Conservation (phyloP, 495 filamentous ascomycete genomes). For the Daldinia bambusicola region DNA sequence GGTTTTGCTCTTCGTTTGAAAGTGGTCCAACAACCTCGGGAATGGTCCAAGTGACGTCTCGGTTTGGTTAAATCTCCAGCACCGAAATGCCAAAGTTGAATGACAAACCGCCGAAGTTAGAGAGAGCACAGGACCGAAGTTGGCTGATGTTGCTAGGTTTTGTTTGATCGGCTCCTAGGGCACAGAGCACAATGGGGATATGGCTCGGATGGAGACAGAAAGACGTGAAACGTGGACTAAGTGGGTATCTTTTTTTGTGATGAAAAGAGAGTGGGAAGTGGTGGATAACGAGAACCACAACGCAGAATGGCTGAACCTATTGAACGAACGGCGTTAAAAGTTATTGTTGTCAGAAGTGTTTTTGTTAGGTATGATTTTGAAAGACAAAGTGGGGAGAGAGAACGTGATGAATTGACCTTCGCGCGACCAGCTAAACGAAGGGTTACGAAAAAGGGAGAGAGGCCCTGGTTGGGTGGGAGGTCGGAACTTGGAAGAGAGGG, state of each 20-base stretch:
- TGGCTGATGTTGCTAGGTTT: slow-evolving; percentile 32
- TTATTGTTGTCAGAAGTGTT: background rate
- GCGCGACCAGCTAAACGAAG: slow-evolving; percentile 15
- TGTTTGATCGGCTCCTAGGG: slow-evolving; percentile 42
- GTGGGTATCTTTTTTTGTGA: slow-evolving; percentile 22
- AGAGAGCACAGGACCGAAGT: slow-evolving; percentile 21
- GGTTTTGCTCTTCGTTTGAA: background rate
- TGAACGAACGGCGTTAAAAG: slow-evolving; percentile 21
- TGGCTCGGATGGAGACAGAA: slow-evolving; percentile 32
- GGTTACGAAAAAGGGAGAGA: slow-evolving; percentile 22
- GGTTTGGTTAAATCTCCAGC: slow-evolving; percentile 24
- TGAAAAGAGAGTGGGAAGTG: slow-evolving; percentile 8
- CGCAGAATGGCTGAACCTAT: slow-evolving; percentile 5
- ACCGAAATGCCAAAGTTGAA: slow-evolving; percentile 11
- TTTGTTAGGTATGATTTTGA: slow-evolving; percentile 4
- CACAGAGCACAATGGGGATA: slow-evolving; percentile 32
- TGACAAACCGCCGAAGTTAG: background rate
- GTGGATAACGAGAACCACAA: slow-evolving; percentile 1
- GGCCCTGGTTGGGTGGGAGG: slow-evolving; percentile 12
- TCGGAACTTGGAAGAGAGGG: background rate
- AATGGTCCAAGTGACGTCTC: slow-evolving; percentile 33
- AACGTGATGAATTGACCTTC: slow-evolving; percentile 9
- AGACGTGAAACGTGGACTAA: slow-evolving; percentile 22
- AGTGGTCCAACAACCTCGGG: slow-evolving; percentile 18
- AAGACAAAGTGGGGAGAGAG: background rate